These are phyloP conservation scores for Fusarium clavum DNA, from an alignment of 2,329 filamentous ascomycete species.

Conservation along the genomic window DNA sequence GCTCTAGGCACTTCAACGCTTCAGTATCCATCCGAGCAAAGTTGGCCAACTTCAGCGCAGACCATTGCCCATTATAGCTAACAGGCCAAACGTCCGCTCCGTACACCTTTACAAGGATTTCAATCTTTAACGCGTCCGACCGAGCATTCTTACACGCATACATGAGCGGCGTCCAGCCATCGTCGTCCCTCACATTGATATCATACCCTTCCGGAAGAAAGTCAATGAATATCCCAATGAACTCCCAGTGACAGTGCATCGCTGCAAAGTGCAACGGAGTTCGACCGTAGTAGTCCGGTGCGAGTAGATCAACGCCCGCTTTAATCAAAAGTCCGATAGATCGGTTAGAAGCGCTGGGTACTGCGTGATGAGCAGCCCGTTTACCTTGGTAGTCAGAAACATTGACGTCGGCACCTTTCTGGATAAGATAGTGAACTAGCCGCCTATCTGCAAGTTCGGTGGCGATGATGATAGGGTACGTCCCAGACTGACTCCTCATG, in stretches of 20 bases:
- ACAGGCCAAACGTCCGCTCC: neutral
- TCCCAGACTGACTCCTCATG: neutral
- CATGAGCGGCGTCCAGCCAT: neutral
- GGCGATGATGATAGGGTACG: neutral
- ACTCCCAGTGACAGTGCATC: neutral
- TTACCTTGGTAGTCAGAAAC: neutral
- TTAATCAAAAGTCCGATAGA: neutral
- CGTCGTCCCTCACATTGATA: neutral
- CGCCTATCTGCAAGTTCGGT: neutral
- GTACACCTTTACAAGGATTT: neutral
- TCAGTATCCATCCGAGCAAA: neutral
- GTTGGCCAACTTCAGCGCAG: neutral
- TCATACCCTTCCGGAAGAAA: neutral
- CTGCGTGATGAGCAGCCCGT: neutral
- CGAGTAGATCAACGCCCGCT: neutral
- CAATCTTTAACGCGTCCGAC: neutral
- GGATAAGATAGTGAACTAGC: neutral
- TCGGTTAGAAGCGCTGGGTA: neutral
- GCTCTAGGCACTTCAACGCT: neutral
- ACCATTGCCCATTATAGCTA: neutral
- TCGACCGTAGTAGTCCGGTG: neutral
- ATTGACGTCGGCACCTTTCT: neutral
- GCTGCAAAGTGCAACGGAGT: neutral
- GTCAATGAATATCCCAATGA: accelerated
- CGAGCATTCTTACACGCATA: neutral